phyloP scores from a whole-genome alignment of 768 basidiomycete genomes.

The Pisolithus tinctorius region DNA sequence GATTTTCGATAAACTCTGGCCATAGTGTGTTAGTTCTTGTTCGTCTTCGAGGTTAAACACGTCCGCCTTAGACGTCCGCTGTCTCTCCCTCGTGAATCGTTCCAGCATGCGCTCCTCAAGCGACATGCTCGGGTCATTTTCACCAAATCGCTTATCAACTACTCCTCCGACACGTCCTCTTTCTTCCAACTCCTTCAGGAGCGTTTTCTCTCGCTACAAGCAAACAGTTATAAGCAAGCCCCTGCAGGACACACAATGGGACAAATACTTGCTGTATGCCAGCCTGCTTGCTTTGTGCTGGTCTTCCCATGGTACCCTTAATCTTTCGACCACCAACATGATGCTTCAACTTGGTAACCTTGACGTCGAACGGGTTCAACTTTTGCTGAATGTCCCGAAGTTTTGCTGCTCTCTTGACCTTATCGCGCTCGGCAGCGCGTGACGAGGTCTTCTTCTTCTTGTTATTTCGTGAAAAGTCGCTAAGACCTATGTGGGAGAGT shows the following conservation, averaged over 20 bases:
- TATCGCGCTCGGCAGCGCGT: slow-evolving; percentile 61
- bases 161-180: slow-evolving; percentile 82
- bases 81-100: slow-evolving; percentile 88
- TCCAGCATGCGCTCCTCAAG: slow-evolving; percentile 96
- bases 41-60: slow-evolving; percentile 91
- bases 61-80: slow-evolving; percentile 65
- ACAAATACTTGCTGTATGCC: slow-evolving; percentile 78
- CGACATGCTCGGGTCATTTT: slow-evolving; percentile 88
- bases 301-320: slow-evolving; percentile 76
- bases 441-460: slow-evolving; percentile 65
- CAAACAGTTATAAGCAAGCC: neutral
- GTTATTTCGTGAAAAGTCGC: slow-evolving; percentile 44
- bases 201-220: slow-evolving; percentile 70
- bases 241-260: neutral
- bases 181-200: slow-evolving; percentile 83
- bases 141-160: slow-evolving; percentile 92
- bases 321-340: slow-evolving; percentile 86
- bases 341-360: slow-evolving; percentile 88
- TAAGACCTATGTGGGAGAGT: slow-evolving; percentile 73
- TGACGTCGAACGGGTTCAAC: slow-evolving; percentile 91
- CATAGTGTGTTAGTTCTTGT: slow-evolving; percentile 87
- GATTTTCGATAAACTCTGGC: slow-evolving; percentile 76
- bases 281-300: slow-evolving; percentile 83
- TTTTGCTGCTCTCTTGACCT: slow-evolving; percentile 72
- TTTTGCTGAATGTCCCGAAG: slow-evolving; percentile 78